Percentiles rank a stretch among this genome's conserved stretches.
Evolutionary conservation across 2,329 filamentous ascomycete species (phyloP).

Genomic region (Trichophyton benhamiae): DNA sequence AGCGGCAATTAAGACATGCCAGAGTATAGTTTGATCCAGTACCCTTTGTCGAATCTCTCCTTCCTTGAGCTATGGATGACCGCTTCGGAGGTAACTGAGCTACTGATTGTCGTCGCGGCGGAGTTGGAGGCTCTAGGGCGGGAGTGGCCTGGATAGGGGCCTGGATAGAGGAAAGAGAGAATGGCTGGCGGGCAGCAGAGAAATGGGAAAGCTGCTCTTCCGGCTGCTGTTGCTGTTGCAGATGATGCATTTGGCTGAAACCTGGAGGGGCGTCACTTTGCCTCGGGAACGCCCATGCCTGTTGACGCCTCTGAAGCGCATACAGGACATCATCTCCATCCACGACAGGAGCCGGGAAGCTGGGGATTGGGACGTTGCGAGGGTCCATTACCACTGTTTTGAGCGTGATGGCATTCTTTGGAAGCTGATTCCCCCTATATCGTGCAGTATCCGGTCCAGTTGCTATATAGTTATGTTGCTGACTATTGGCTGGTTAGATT

Average conservation of each 20-base stretch:
- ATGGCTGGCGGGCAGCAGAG: neutral
- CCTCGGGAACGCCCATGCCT: neutral
- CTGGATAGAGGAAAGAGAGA: neutral
- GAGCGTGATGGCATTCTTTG: neutral
- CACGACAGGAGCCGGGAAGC: neutral
- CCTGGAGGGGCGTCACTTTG: neutral
- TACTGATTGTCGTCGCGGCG: neutral
- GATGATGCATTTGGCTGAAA: neutral
- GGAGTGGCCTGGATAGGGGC: neutral
- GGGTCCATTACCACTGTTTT: neutral
- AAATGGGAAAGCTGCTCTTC: neutral
- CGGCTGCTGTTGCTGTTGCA: neutral
- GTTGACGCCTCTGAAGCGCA: neutral
- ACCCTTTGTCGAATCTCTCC: neutral
- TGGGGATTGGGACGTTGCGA: neutral
- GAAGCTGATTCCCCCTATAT: neutral
- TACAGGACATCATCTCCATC: neutral
- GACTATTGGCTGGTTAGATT: neutral
- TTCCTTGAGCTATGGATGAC: neutral
- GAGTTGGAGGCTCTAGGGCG: neutral
- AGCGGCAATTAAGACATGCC: conserved; percentile 8
- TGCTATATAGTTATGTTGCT: neutral
- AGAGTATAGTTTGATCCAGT: neutral
- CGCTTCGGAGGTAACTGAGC: neutral
- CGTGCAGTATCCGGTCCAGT: neutral